Base-by-base conservation (phyloP, 1,284 basidiomycete genomes). In the Ustilago sp. region DNA sequence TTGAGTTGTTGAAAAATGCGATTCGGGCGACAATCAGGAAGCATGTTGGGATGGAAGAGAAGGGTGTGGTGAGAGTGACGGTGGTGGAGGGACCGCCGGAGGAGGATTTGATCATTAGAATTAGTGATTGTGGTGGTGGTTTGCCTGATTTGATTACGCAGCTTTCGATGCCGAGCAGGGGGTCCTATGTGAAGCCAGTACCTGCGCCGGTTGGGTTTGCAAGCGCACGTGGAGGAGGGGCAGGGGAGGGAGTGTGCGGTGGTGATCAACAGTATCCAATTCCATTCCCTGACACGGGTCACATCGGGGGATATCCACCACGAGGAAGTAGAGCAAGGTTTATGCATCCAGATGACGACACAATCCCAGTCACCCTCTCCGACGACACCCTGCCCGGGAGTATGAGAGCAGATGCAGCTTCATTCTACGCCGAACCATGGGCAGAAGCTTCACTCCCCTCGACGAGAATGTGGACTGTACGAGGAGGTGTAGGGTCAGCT, bases 1-100 rank as follows among this genome's bases (percentile, higher is more conserved):
- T 95, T 80, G 94, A 96, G 83, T 86, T 96, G 31, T 82, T 95
- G 78, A 95, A 95, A 86, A 94, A 95, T 83, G 93, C 70, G 56
- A 74, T 82, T 57, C 68, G 81, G 36, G 76, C 82, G 3, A 86
- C 84, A 32, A 83, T 83, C 31, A 19, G 72, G 32, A 70, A 63
- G 35, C 67, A 75, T 32, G 59, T 65, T 0, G 63, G 52, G 3
- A 58, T 75, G 55, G 72, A 77, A 31, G 54, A 72, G 1, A 43
- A 48, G 1, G 59, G 68, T 0, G 52, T 61, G 28, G 81, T 86
- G 3, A 56, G 72, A 8, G 78, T 83, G n/a, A 83, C 80, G 38
- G 82, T 86, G 23, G 84, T 86, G 5, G 79, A 80, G 19, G 83
- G 83, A 0, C 80, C 80, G 15, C 79, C 76, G 8, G 79, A 78